Evolutionary conservation across 2,329 filamentous ascomycete genomes (phyloP).

Genomic region (Taxawa tesnikishii): DNA sequence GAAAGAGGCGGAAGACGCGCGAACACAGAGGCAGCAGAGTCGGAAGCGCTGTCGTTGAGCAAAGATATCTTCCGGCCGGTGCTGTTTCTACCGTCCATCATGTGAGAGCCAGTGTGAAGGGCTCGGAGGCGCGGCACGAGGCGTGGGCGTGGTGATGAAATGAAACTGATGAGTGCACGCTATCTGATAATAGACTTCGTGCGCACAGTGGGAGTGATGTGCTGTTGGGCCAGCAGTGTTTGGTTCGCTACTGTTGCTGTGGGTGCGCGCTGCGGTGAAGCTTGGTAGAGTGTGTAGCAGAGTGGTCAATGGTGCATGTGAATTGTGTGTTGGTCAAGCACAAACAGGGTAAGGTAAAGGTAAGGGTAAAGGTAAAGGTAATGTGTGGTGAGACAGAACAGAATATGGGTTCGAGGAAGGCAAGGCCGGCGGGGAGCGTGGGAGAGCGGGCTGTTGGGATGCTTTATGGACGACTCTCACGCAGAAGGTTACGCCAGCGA

Average conservation of each 20-base stretch:
- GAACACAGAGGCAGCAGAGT: slow-evolving; percentile 14
- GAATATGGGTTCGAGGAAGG: neutral
- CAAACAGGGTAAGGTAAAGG: neutral
- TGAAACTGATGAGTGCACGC: no score
- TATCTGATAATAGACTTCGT: no score
- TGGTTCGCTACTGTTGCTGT: no score
- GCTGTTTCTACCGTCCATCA: slow-evolving; percentile 40
- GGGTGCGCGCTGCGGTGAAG: no score
- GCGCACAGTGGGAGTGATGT: no score
- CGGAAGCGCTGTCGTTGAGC: slow-evolving; percentile 29
- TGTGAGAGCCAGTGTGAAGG: slow-evolving; percentile 16
- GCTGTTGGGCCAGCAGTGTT: no score
- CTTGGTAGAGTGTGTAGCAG: neutral
- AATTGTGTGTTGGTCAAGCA: neutral
- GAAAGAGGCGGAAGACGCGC: slow-evolving; percentile 14
- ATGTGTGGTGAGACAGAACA: neutral
- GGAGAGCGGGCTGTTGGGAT: neutral
- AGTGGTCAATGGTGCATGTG: neutral
- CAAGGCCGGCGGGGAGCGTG: neutral
- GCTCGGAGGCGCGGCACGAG: neutral
- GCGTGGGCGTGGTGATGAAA: neutral
- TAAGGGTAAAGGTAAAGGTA: neutral
- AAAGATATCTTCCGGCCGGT: slow-evolving; percentile 37
- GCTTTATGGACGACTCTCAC: neutral
- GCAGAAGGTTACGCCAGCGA: neutral